Evolutionary conservation across 2,329 filamentous ascomycete genomes (phyloP).

Genomic region (Atkinsonella texensis): DNA sequence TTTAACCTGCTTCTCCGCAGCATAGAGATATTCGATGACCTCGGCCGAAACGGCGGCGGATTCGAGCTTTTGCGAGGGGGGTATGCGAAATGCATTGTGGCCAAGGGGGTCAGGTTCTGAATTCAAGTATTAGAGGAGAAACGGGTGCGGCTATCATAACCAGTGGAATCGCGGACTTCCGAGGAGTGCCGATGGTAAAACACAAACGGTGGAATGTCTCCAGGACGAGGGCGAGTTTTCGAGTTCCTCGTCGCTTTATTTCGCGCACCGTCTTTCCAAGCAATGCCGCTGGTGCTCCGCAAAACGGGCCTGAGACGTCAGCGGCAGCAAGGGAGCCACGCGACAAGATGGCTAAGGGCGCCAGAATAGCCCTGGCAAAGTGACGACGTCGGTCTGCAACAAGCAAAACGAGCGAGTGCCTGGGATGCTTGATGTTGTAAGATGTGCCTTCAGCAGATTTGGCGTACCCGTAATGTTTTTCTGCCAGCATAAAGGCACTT

Average conservation of each 20-base stretch:
- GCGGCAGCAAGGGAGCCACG: background rate
- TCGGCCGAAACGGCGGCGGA: slow-evolving; percentile 56
- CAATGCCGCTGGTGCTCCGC: background rate
- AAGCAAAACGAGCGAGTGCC: background rate
- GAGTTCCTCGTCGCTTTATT: background rate
- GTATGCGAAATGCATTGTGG: slow-evolving; percentile 77
- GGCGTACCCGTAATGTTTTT: background rate
- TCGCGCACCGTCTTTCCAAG: background rate
- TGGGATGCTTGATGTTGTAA: background rate
- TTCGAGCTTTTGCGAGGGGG: slow-evolving; percentile 75
- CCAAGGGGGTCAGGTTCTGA: background rate
- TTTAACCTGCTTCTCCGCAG: slow-evolving; percentile 52
- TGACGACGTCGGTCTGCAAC: background rate
- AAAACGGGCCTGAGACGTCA: background rate
- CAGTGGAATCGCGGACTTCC: no score
- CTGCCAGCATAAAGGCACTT: background rate
- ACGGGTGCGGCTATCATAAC: background rate
- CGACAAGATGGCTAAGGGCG: background rate
- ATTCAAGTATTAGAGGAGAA: background rate
- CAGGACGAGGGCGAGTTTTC: background rate
- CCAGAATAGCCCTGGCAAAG: background rate
- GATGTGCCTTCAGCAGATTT: background rate
- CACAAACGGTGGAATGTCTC: no score
- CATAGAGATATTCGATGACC: slow-evolving; percentile 40
- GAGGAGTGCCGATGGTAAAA: no score